These are phyloP conservation scores for Eruca vesicaria DNA, from an alignment of 441 rosid species.

Conservation along the genomic window DNA sequence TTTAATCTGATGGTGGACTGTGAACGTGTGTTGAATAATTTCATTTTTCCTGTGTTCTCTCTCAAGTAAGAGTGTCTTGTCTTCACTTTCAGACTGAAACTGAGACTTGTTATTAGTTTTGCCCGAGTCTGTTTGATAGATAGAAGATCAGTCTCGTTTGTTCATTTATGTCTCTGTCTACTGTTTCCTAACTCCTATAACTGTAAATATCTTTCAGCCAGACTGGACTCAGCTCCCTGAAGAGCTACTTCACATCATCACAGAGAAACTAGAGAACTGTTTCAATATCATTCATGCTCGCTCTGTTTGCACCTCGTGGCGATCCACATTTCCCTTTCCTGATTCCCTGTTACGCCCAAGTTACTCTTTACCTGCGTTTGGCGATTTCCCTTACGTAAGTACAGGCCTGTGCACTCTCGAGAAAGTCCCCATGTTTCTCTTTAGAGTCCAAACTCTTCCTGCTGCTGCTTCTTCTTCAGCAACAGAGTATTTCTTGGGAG, in stretches of 20 bases:
- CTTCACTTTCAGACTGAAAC: neutral
- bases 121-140: neutral
- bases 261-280: neutral
- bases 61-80: neutral
- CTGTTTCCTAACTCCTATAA: neutral
- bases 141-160: neutral
- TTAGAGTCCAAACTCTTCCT: neutral
- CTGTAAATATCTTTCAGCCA: neutral
- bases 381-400: neutral
- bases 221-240: slow-evolving; percentile 5
- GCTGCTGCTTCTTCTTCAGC: neutral
- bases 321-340: slow-evolving; percentile 5
- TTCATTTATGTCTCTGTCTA: neutral
- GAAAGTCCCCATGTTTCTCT: slow-evolving; percentile 13
- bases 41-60: neutral
- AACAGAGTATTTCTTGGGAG: neutral
- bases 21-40: neutral
- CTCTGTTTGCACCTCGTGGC: slow-evolving; percentile 18
- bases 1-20: neutral
- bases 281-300: slow-evolving; percentile 15
- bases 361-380: neutral
- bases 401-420: neutral
- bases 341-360: neutral
- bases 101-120: neutral
- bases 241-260: slow-evolving; percentile 11